Evolutionary conservation across 108 stramenopile genomes (phyloP), one percentile per base, ranked within the genome.

Genomic region (Schizochytrium sp.): DNA sequence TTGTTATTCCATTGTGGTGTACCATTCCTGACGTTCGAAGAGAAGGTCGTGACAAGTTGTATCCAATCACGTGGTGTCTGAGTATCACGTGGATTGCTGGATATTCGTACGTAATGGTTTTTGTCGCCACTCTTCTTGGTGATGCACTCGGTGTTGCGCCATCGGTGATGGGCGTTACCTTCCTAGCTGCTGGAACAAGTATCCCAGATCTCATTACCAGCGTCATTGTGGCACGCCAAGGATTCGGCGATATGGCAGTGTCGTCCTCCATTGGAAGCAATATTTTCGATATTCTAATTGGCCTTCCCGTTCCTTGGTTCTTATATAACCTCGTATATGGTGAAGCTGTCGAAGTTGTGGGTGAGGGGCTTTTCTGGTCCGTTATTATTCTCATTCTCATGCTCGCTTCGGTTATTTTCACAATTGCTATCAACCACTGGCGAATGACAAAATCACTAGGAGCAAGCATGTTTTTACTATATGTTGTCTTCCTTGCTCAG

Each of bases 1-100:
- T 97, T 56, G 91, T 96, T 15, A 87, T 92, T 12, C 72, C 88
- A 42, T 89, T 96, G 83, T 91, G 93, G 61, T 89, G 95, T 61
- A 92, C 97, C 15, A 92, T 96, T 72, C 96, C 96, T 2, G 96
- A 97, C 93, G 95, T 94, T 38, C 72, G 92, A 89, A 90, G 94
- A 72, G 96, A 94, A 38, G 94, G 95, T 38, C 61, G 64, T 61
- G 95, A 95, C 61, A 92, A 94, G 55, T 96, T 93, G 91, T 97
- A 95, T 89, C 94, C 95, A 87, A 10, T 95, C n/a, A 92, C 96
- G 50, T 96, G 96, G 90, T 38, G 95, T 56, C 89, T 95, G 42
- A 95, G 95, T 19, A 95, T 97, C 72, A 91, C 69, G 46, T 97
- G 97, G 97, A 97, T 97, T 76, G 95, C 95, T 40, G 88, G 92